These are phyloP conservation scores for Trichoderma afroharzianum DNA, from an alignment of 2,329 filamentous ascomycete species.

Conservation along the genomic window DNA sequence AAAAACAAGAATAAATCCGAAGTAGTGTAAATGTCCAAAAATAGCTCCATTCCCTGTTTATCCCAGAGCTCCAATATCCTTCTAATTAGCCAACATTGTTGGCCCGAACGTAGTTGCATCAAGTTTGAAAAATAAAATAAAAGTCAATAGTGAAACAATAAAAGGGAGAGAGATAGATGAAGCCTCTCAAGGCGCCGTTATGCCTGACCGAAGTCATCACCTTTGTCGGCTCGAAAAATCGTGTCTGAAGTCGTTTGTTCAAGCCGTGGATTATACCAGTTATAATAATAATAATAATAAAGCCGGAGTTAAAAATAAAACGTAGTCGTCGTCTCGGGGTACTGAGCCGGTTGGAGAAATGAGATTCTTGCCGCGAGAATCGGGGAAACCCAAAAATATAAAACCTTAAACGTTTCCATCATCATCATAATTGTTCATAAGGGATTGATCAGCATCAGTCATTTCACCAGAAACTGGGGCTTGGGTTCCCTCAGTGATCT, in stretches of 20 bases:
- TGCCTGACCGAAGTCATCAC: background rate
- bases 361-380: background rate
- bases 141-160: background rate
- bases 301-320: background rate
- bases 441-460: conserved; percentile 32
- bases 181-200: background rate
- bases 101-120: background rate
- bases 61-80: conserved; percentile 11
- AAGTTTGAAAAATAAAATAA: background rate
- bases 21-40: background rate
- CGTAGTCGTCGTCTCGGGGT: background rate
- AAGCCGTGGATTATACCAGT: background rate
- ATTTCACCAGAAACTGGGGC: conserved; percentile 40
- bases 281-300: background rate
- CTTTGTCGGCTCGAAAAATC: background rate
- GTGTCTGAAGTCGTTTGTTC: background rate
- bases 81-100: background rate
- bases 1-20: background rate
- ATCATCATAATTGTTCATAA: conserved; percentile 33
- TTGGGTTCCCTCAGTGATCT: conserved; percentile 63
- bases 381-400: background rate
- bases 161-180: background rate
- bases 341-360: background rate
- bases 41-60: conserved; percentile 10
- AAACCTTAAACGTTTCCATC: conserved; percentile 29